A percentile compares a stretch with the other conserved stretches of the same genome.
Conservation (phyloP, 495 filamentous ascomycete species). For the Aspergillus biplanus region DNA sequence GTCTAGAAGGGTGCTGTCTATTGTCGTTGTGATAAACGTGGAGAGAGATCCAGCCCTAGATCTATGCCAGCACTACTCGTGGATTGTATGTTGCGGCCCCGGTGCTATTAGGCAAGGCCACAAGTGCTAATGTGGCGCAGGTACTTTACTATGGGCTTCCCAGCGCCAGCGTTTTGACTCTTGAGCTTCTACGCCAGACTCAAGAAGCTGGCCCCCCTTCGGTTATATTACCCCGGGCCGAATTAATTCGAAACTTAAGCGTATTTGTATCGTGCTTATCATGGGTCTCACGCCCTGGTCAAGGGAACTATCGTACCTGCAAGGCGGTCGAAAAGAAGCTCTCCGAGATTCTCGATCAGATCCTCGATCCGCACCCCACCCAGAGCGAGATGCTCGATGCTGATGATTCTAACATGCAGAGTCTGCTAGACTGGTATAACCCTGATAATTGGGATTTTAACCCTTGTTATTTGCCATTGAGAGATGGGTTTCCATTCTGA, state of each 20-base stretch:
- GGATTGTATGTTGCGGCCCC: slow-evolving; percentile 52
- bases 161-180: slow-evolving; percentile 59
- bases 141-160: slow-evolving; percentile 60
- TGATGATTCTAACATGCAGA: slow-evolving; percentile 37
- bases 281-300: slow-evolving; percentile 55
- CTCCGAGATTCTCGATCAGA: slow-evolving; percentile 46
- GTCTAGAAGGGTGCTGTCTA: slow-evolving; percentile 54
- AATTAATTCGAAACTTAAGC: slow-evolving; percentile 65
- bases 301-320: slow-evolving; percentile 59
- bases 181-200: slow-evolving; percentile 64
- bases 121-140: slow-evolving; percentile 29
- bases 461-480: slow-evolving; percentile 33
- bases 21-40: slow-evolving; percentile 50
- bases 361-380: slow-evolving; percentile 42
- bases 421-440: slow-evolving; percentile 45
- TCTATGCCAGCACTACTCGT: slow-evolving; percentile 56
- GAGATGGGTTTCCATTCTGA: slow-evolving; percentile 32
- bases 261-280: slow-evolving; percentile 62
- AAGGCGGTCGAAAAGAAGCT: slow-evolving; percentile 48
- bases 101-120: neutral
- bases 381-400: slow-evolving; percentile 35
- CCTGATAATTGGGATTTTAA: slow-evolving; percentile 43
- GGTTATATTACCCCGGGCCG: slow-evolving; percentile 55
- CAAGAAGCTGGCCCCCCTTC: slow-evolving; percentile 41
- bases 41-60: slow-evolving; percentile 52